A percentile compares a stretch with the other conserved stretches of the same genome.
phyloP scores from a whole-genome alignment of 208 protist species.

The Trypanosoma theileri region DNA sequence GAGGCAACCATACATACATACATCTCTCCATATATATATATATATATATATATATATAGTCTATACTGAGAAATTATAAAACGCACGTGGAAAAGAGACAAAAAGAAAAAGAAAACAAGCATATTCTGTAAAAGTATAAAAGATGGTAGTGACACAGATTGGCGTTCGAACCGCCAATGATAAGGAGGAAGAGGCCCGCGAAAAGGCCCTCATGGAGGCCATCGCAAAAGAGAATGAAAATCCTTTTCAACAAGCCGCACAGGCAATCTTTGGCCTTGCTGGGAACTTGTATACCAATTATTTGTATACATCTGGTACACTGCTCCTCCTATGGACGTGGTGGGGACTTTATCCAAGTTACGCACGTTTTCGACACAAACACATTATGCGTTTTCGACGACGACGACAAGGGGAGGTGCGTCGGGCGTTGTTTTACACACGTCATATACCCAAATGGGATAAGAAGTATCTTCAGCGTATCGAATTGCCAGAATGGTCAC shows the following conservation, averaged over 20 bases:
- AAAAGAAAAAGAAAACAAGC: not conserved
- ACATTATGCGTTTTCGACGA: conserved; percentile 59
- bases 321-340: conserved; percentile 47
- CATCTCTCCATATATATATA: too few species aligned
- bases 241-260: conserved; percentile 46
- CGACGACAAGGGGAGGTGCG: conserved; percentile 46
- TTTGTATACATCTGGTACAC: conserved; percentile 64
- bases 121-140: not conserved
- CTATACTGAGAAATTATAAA: not conserved
- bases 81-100: not conserved
- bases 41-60: too few species aligned
- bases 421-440: conserved; percentile 59
- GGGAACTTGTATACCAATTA: conserved; percentile 49
- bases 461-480: conserved; percentile 66
- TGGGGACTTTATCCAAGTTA: conserved; percentile 69
- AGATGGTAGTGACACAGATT: conserved; percentile 23
- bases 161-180: conserved; percentile 42
- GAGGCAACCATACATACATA: too few species aligned
- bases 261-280: conserved; percentile 27
- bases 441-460: conserved; percentile 77
- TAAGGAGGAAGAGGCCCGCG: conserved; percentile 43
- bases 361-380: conserved; percentile 62
- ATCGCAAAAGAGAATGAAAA: conserved; percentile 53
- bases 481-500: conserved; percentile 38
- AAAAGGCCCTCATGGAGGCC: conserved; percentile 41